Evolutionary conservation across 257 asterid species (phyloP).

Genomic region (Solanum megistacrolobum): DNA sequence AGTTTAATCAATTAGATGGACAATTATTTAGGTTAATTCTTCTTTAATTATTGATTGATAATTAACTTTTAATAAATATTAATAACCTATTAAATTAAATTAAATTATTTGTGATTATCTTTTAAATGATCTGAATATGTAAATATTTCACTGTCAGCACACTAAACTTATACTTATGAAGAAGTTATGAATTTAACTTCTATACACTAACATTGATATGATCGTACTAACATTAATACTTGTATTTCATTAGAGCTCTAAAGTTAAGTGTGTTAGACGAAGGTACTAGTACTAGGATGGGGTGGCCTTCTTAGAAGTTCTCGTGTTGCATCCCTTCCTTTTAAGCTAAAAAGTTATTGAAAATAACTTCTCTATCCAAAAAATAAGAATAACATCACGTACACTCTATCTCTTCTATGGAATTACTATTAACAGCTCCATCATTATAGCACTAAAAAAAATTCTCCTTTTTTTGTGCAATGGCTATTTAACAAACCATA

Average conservation of each 20-base stretch:
- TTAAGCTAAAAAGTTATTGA: neutral
- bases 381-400: neutral
- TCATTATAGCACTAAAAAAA: neutral
- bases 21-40: too few species aligned
- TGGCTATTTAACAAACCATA: neutral
- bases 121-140: neutral
- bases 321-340: neutral
- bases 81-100: too few species aligned
- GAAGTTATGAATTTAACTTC: too few species aligned
- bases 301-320: neutral
- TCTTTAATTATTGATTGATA: too few species aligned
- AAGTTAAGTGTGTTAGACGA: neutral
- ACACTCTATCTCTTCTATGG: neutral
- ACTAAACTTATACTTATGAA: too few species aligned
- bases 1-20: too few species aligned
- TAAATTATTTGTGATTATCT: neutral
- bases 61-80: too few species aligned
- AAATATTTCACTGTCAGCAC: too few species aligned
- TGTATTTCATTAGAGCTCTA: neutral
- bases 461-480: neutral
- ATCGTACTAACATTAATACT: neutral
- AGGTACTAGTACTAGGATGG: neutral
- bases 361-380: neutral
- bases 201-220: too few species aligned
- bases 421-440: neutral